These are phyloP conservation scores for Pontederia paniculata DNA, from an alignment of 176 grass and related monocot species.

Conservation along the genomic window DNA sequence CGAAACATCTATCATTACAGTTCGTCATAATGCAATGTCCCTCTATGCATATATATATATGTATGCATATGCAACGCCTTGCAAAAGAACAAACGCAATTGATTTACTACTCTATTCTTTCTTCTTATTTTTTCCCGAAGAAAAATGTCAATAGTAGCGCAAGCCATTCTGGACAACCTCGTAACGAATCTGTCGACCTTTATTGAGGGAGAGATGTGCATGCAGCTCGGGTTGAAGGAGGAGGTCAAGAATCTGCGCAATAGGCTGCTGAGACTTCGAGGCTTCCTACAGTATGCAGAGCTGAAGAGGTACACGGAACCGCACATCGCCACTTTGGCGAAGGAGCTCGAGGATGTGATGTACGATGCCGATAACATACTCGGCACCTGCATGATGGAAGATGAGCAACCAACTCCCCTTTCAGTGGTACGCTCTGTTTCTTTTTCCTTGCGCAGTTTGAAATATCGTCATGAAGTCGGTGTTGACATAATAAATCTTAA, in stretches of 20 bases:
- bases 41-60: no score
- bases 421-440: constrained; percentile 25
- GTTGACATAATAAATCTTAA: constrained; percentile 43
- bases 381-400: constrained; percentile 58
- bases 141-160: constrained; percentile 58
- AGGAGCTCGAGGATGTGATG: constrained; percentile 39
- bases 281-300: constrained; percentile 32
- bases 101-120: no score
- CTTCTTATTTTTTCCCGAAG: no score
- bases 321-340: constrained; percentile 26
- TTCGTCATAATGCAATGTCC: no score
- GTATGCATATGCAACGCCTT: no score
- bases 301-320: constrained; percentile 1
- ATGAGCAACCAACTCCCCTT: constrained; percentile 24
- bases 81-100: no score
- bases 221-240: constrained; percentile 32
- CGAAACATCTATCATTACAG: no score
- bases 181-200: constrained; percentile 30
- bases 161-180: constrained; percentile 39
- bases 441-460: not conserved
- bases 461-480: constrained; percentile 48
- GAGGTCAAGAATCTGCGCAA: constrained; percentile 27
- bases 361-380: constrained; percentile 62
- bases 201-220: constrained; percentile 27
- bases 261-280: constrained; percentile 24